These are phyloP conservation scores for Claviceps spartinae DNA, from an alignment of 2,329 filamentous ascomycete species.

Conservation along the genomic window DNA sequence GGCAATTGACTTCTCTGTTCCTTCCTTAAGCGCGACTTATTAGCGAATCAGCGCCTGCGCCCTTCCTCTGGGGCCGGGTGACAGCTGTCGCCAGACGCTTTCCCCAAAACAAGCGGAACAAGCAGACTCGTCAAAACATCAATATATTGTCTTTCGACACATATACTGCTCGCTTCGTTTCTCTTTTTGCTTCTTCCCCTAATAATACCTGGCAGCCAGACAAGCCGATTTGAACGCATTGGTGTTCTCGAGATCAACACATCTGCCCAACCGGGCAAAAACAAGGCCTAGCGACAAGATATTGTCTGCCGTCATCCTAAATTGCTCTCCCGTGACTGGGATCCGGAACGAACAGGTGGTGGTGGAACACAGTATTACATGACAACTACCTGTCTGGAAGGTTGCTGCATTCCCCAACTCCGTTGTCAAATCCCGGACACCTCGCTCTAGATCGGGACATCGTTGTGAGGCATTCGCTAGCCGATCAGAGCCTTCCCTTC, in stretches of 20 bases:
- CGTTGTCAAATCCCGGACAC: not conserved
- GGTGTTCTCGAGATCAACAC: not conserved
- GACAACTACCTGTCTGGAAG: not conserved
- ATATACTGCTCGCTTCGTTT: not conserved
- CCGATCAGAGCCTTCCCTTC: not conserved
- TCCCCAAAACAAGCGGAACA: not conserved
- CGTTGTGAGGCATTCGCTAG: not conserved
- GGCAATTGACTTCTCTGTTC: not conserved
- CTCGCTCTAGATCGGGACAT: not conserved
- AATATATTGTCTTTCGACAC: not conserved
- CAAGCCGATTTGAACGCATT: not conserved
- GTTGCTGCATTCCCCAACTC: not conserved
- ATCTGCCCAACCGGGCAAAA: not conserved
- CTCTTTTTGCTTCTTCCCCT: no score
- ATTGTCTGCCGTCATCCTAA: conserved; percentile 1
- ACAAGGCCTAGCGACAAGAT: not conserved
- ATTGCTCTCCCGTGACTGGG: not conserved
- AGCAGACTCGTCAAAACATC: not conserved
- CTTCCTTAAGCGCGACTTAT: not conserved
- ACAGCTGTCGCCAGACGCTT: conserved; percentile 5
- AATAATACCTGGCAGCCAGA: not conserved
- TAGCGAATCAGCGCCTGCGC: not conserved
- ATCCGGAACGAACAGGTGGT: not conserved
- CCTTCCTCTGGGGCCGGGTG: not conserved
- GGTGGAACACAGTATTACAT: not conserved